Conservation (phyloP, 1,284 basidiomycete genomes). For the Fomitopsis schrenkii region DNA sequence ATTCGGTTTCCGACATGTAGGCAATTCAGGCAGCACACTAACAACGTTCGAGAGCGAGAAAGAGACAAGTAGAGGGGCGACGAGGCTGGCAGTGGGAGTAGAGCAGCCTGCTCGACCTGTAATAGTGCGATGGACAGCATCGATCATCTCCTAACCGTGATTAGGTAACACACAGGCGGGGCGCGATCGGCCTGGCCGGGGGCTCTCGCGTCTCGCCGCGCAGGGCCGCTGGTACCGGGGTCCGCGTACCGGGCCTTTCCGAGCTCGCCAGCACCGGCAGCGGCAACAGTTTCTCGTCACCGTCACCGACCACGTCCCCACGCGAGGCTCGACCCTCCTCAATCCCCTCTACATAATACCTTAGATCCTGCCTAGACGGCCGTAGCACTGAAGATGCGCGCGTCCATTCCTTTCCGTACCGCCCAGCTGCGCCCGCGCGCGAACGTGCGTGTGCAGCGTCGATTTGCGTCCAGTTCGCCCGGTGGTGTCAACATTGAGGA, state of each 20-base stretch:
- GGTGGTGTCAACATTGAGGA: conserved; percentile 27
- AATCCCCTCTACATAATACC: not conserved
- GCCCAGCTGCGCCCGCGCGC: conserved; percentile 24
- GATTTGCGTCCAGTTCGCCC: conserved; percentile 26
- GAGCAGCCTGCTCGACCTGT: not conserved
- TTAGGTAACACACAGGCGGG: not conserved
- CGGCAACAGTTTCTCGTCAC: conserved; percentile 7
- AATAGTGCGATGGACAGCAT: not conserved
- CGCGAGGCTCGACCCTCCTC: not conserved
- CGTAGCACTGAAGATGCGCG: conserved; percentile 21
- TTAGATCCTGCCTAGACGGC: not conserved
- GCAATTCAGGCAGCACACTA: not conserved
- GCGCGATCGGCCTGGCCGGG: not conserved
- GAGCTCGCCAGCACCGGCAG: conserved; percentile 1
- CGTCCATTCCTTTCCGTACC: conserved; percentile 20
- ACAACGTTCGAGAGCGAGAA: not conserved
- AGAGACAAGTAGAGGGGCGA: not conserved
- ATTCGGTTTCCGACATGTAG: not conserved
- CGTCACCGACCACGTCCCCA: conserved; percentile 1
- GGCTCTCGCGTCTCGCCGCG: not conserved
- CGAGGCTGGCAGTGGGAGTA: not conserved
- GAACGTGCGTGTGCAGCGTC: conserved; percentile 16
- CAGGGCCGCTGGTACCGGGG: not conserved
- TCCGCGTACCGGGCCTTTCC: not conserved
- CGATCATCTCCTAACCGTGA: not conserved